Conservation (phyloP, 2,329 filamentous ascomycete genomes). For the Leptographium lundbergii region DNA sequence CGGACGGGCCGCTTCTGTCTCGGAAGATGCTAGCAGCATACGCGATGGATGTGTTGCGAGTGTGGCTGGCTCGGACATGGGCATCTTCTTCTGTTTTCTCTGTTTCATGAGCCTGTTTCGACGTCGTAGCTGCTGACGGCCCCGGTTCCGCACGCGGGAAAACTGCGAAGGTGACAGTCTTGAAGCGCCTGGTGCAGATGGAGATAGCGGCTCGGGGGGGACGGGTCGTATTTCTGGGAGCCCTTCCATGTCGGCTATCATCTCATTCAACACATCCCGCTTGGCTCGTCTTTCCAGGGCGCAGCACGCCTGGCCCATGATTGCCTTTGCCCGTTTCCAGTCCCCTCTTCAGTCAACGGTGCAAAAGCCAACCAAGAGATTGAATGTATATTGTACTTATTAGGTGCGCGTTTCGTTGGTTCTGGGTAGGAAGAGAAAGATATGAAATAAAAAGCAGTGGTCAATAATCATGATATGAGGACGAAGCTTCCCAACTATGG, state of each 20-base stretch:
- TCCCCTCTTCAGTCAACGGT: background rate
- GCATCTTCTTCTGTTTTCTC: background rate
- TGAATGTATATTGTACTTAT: background rate
- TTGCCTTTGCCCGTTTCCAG: background rate
- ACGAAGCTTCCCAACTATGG: background rate
- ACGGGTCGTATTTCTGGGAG: background rate
- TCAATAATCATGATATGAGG: background rate
- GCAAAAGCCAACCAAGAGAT: background rate
- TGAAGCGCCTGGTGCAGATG: background rate
- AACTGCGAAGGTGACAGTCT: background rate
- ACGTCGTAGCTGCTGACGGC: background rate
- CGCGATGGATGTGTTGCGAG: background rate
- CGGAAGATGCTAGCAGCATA: background rate
- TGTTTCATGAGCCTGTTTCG: background rate
- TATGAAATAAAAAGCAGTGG: background rate
- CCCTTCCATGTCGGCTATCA: background rate
- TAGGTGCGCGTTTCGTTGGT: background rate
- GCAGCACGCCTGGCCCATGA: slow-evolving; percentile 1
- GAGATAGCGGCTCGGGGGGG: background rate
- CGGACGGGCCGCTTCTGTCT: background rate
- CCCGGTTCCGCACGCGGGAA: background rate
- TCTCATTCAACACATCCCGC: background rate
- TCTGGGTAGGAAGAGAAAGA: background rate
- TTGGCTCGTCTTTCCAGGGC: background rate
- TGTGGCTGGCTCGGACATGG: background rate